Evolutionary conservation across 495 filamentous ascomycete genomes (phyloP).

Genomic region (Stereocaulon alpinum): DNA sequence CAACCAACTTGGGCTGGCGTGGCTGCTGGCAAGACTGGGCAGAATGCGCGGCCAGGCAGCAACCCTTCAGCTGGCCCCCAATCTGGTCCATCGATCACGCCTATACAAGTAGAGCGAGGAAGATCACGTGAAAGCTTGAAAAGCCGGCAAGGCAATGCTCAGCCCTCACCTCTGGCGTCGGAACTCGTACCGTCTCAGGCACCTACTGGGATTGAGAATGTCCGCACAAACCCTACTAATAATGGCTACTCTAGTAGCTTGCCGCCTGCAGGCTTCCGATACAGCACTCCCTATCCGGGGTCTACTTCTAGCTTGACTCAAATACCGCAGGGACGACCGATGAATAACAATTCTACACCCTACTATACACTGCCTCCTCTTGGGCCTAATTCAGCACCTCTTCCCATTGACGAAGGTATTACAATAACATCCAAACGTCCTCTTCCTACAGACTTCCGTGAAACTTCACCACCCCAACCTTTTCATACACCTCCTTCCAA

Average conservation of each 20-base stretch:
- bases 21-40: slow-evolving; percentile 26
- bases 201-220: neutral
- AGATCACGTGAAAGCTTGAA: slow-evolving; percentile 32
- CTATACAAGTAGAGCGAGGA: slow-evolving; percentile 25
- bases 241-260: neutral
- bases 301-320: slow-evolving; percentile 7
- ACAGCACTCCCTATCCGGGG: slow-evolving; percentile 11
- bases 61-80: slow-evolving; percentile 19
- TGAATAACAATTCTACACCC: neutral
- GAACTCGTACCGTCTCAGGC: slow-evolving; percentile 26
- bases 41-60: slow-evolving; percentile 24
- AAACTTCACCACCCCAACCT: neutral
- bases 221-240: slow-evolving; percentile 18
- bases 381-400: slow-evolving; percentile 16
- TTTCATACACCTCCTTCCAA: slow-evolving; percentile 10
- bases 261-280: slow-evolving; percentile 5
- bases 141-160: slow-evolving; percentile 23
- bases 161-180: slow-evolving; percentile 28
- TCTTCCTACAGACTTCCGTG: slow-evolving; percentile 15
- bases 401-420: slow-evolving; percentile 17
- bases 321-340: slow-evolving; percentile 4
- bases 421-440: slow-evolving; percentile 20
- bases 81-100: slow-evolving; percentile 16
- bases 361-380: neutral
- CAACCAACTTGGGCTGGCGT: slow-evolving; percentile 22